Percentiles rank a stretch among this genome's conserved stretches.
These are phyloP conservation scores for Rhododendron mucronatum DNA, from an alignment of 148 eudicot species.

Conservation along the genomic window DNA sequence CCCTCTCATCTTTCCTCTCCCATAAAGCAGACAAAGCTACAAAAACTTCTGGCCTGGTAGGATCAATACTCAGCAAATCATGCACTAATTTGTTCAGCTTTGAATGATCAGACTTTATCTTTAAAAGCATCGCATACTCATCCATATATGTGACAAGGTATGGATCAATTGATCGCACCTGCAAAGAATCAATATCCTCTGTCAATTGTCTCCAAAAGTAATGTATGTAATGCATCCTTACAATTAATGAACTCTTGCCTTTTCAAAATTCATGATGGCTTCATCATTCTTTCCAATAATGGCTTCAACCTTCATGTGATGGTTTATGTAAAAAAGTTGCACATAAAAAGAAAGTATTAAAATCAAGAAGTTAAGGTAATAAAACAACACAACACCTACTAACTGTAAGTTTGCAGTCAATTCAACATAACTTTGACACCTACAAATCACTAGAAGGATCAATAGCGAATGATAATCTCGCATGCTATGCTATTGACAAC, in stretches of 20 bases:
- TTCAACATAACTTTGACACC: not conserved
- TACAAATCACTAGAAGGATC: not conserved
- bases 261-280: constrained; percentile 82
- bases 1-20: constrained; percentile 93
- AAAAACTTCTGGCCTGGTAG: constrained; percentile 85
- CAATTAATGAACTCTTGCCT: constrained; percentile 37
- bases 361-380: not conserved
- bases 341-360: not conserved
- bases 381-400: not conserved
- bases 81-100: constrained; percentile 89
- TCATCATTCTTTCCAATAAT: constrained; percentile 72
- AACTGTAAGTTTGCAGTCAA: not conserved
- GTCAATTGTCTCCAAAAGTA: not conserved
- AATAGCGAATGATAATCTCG: not conserved
- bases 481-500: not conserved
- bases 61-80: constrained; percentile 79
- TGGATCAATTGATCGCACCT: constrained; percentile 93
- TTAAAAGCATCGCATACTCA: constrained; percentile 96
- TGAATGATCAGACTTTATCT: constrained; percentile 63
- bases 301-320: constrained; percentile 72
- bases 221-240: not conserved
- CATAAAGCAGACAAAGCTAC: constrained; percentile 89
- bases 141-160: constrained; percentile 82
- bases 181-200: constrained; percentile 13
- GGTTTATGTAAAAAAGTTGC: not conserved